Conservation (phyloP, 805 yeast species). For the Lipomyces orientalis region DNA sequence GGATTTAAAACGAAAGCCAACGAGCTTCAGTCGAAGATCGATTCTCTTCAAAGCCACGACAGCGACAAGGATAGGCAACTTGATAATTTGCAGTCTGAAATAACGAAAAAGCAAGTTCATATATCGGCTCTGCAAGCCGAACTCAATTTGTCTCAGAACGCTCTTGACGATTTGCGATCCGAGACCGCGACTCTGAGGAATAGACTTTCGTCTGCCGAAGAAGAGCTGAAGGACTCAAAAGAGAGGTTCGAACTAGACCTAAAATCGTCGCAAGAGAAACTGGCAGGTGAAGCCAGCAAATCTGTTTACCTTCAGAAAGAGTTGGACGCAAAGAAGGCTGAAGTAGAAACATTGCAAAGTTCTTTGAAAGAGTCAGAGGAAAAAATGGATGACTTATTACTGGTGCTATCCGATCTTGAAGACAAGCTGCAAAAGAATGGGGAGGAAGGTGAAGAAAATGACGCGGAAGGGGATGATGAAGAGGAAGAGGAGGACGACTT, state of each 20-base stretch:
- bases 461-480: slow-evolving; percentile 22
- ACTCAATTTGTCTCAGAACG: slow-evolving; percentile 10
- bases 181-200: neutral
- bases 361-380: slow-evolving; percentile 25
- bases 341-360: slow-evolving; percentile 23
- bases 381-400: slow-evolving; percentile 75
- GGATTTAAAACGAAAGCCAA: slow-evolving; percentile 39
- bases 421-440: slow-evolving; percentile 57
- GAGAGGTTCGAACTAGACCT: neutral
- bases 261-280: slow-evolving; percentile 3
- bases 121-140: slow-evolving; percentile 10
- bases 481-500: slow-evolving; percentile 16
- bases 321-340: slow-evolving; percentile 48
- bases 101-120: slow-evolving; percentile 6
- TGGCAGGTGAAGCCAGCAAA: neutral
- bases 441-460: slow-evolving; percentile 26
- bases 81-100: slow-evolving; percentile 3
- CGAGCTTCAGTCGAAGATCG: slow-evolving; percentile 46
- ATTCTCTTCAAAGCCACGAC: slow-evolving; percentile 38
- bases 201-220: neutral
- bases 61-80: slow-evolving; percentile 41
- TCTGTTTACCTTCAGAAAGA: slow-evolving; percentile 48
- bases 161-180: slow-evolving; percentile 11
- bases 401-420: slow-evolving; percentile 77
- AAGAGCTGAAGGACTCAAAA: neutral